phyloP scores from a whole-genome alignment of 495 filamentous ascomycete species.

The Penicillium chermesinum region DNA sequence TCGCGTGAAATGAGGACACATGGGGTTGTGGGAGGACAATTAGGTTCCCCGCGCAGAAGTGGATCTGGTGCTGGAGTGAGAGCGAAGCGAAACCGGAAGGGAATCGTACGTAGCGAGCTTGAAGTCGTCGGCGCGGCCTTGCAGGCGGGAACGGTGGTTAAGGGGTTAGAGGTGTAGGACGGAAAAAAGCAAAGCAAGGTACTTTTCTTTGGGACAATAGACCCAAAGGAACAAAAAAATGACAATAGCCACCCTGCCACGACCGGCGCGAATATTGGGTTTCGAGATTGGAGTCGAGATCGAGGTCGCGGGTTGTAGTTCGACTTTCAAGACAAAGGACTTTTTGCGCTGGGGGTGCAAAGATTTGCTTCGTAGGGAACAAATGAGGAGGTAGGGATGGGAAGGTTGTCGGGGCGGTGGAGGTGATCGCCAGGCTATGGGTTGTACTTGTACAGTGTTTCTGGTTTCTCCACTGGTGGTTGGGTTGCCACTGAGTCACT shows the following conservation, averaged over 20 bases:
- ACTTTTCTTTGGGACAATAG: background rate
- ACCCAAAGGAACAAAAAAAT: background rate
- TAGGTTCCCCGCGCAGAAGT: background rate
- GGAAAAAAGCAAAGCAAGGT: background rate
- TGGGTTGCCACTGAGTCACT: background rate
- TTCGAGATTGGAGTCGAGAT: background rate
- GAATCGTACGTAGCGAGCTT: too few species aligned
- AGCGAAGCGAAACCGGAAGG: background rate
- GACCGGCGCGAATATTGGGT: background rate
- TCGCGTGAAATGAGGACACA: background rate
- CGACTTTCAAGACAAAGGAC: too few species aligned
- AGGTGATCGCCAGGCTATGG: constrained; percentile 7
- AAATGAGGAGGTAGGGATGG: constrained; percentile 1
- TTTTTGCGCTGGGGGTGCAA: background rate
- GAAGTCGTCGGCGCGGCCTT: too few species aligned
- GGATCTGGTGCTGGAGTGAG: background rate
- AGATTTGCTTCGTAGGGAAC: background rate
- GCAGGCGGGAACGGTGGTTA: too few species aligned
- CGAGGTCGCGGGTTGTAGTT: too few species aligned
- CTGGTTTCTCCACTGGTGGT: background rate
- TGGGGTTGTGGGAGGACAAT: background rate
- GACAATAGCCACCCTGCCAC: background rate
- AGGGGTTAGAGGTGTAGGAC: background rate
- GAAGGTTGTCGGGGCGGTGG: constrained; percentile 9
- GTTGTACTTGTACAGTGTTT: too few species aligned